Base-by-base conservation (phyloP, 306 rosid species). In the Bauhinia variegata region DNA sequence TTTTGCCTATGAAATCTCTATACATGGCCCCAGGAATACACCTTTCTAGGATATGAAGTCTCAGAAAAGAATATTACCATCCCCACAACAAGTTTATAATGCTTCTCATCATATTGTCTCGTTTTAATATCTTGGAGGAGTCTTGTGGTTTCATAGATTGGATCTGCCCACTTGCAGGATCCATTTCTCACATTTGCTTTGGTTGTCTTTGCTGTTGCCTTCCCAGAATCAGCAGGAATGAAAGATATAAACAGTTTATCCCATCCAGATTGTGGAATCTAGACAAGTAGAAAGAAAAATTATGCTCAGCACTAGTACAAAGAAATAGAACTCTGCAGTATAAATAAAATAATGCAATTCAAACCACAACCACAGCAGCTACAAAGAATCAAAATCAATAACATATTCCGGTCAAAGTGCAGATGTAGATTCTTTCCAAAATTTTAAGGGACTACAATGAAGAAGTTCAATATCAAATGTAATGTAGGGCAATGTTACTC, bases 191-290 rank as follows among this genome's bases (percentile, higher is more conserved):
- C 99, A 82, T 88, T 95, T 66, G 97, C 95, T 79, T 90, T 95
- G 61, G 99, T 88, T 62, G 97, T 95, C 83, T 95, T 95, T 52
- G 95, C 73, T 14, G 87, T 90, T 65, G 83, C 84, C 88, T 90
- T 95, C 68, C 91, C 99, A 38, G 99, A 67, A 81, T 95, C 97
- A 60, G 84, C 84, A 46, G 99, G 91, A 69, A 86, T 71, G 72
- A 86, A 85, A 63, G 97, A 88, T 77, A 95, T 83, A 76, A 86
- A 90, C 73, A 95, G 72, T 71, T 95, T 95, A 81, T 95, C 99
- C 99, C 99, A 90, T 79, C 99, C 99, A 11, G 85, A 76, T 79
- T 82, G 99, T 44, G 97, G 99, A 82, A 95, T 87, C 99, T 95
- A 78, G 65, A 83, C 66, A 73, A 65, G n/a, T 23, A 80, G 44